Evolutionary conservation across 768 basidiomycete genomes (phyloP).

Genomic region (Phylloporus sp.): DNA sequence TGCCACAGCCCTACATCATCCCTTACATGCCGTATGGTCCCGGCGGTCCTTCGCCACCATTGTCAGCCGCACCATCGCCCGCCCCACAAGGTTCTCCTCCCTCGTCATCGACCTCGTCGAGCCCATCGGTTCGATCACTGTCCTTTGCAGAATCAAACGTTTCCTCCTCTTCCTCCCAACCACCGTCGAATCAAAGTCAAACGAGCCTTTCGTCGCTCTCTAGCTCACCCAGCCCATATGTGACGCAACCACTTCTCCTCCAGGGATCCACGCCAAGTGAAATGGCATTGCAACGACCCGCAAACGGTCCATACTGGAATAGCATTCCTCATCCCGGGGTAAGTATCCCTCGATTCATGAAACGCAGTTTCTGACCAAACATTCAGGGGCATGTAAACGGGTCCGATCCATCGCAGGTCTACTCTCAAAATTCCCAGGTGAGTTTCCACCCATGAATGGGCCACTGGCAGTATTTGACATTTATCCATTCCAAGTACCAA

Average conservation of each 20-base stretch:
- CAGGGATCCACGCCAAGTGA: slow-evolving; percentile 1
- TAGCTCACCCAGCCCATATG: slow-evolving; percentile 7
- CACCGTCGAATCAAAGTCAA: not conserved
- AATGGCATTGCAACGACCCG: not conserved
- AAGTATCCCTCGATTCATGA: not conserved
- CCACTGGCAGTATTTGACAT: slow-evolving; percentile 10
- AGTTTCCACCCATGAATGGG: too few relatives aligned
- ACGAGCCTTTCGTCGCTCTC: slow-evolving; percentile 4
- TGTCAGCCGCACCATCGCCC: slow-evolving; percentile 49
- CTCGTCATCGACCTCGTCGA: slow-evolving; percentile 13
- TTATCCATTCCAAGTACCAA: not conserved
- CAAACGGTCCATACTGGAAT: slow-evolving; percentile 11
- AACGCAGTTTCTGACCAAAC: not conserved
- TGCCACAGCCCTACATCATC: slow-evolving; percentile 20
- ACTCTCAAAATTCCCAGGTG: too few relatives aligned
- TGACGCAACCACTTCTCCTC: slow-evolving; percentile 4
- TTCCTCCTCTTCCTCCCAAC: slow-evolving; percentile 16
- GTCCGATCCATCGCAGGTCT: slow-evolving; percentile 18
- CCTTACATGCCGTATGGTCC: slow-evolving; percentile 27
- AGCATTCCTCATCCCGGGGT: slow-evolving; percentile 9
- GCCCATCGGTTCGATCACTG: slow-evolving; percentile 5
- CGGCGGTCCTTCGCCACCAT: slow-evolving; percentile 48
- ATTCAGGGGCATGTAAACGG: slow-evolving; percentile 9
- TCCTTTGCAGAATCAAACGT: slow-evolving; percentile 14
- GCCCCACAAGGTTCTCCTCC: slow-evolving; percentile 15